Evolutionary conservation across 306 rosid species (phyloP).

Genomic region (Senna siamea): DNA sequence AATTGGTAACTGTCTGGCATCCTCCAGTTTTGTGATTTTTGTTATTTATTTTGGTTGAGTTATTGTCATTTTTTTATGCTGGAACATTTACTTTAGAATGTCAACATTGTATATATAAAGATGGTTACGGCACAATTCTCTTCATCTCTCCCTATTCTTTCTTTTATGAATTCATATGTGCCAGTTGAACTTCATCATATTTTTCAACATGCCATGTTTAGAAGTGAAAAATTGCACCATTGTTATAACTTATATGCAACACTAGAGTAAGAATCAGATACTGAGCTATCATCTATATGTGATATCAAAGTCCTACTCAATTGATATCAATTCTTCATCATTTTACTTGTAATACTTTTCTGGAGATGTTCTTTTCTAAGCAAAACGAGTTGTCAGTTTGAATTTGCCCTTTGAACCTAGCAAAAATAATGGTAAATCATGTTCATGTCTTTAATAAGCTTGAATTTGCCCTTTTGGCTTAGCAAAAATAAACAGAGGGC

Average conservation of each 20-base stretch:
- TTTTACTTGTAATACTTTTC: neutral
- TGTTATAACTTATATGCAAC: neutral
- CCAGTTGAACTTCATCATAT: neutral
- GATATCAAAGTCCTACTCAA: neutral
- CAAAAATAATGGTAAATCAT: no score
- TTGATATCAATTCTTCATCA: neutral
- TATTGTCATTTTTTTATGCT: neutral
- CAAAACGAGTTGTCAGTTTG: neutral
- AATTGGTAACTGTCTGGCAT: slow-evolving; percentile 61
- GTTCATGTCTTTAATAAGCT: no score
- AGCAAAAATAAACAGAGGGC: no score
- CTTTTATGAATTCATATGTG: neutral
- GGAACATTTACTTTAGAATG: slow-evolving; percentile 25
- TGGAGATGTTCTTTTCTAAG: neutral
- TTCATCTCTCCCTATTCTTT: slow-evolving; percentile 1
- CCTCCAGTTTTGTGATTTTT: slow-evolving; percentile 11
- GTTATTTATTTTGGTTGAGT: neutral
- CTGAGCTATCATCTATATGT: neutral
- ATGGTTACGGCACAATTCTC: neutral
- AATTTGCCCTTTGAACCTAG: no score
- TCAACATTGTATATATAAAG: slow-evolving; percentile 7
- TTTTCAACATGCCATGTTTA: slow-evolving; percentile 8
- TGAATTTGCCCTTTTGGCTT: no score
- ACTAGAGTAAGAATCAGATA: neutral
- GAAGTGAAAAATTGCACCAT: neutral